Evolutionary conservation across 495 filamentous ascomycete genomes (phyloP), one percentile per base, ranked within the genome.

Genomic region (Xylaria longipes): DNA sequence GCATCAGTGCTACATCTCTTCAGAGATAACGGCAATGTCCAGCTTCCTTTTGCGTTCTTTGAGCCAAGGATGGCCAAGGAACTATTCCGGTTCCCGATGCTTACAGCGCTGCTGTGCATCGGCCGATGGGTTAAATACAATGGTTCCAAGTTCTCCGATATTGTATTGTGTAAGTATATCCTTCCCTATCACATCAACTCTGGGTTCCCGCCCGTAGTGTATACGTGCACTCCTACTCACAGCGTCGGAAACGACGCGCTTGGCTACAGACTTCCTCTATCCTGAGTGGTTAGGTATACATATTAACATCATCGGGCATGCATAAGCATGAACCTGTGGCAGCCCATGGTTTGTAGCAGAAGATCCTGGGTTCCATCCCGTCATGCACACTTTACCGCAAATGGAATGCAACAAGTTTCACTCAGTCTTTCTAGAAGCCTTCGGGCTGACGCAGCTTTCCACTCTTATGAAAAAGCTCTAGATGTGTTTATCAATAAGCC

Each of bases 41-140:
- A 69, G 54, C 67, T 69, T 45, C 67, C 67, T 61, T 50, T 69
- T 69, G 17, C 41, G 67, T 46, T 39, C 3, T 22, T 8, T 39
- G 4, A 33, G 67, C 67, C 56, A 61, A 61, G 67, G 12, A 48
- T 1, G 22, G 67, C 67, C 56, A 61, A 61, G 67, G 12, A 48
- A 50, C 65, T 46, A 46, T 43, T 48, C 45, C 45, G 8, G 31
- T 48, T 67, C 64, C 31, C 29, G 48, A 56, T 41, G 31, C 33
- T 43, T 31, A 22, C 45, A 52, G 31, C 63, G 31, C 25, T 52
- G 63, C 31, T 52, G 39, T 52, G 63, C 41, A 27, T 65, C 27
- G 43, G 43, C 62, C 15, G 43, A 48, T 31, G 39, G 27, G 62
- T 20, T 25, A 45, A 15, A 66, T 29, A 37, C 60, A 14, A 63